Conservation (phyloP, 2,329 filamentous ascomycete species). For the Pseudocercospora vitis region DNA sequence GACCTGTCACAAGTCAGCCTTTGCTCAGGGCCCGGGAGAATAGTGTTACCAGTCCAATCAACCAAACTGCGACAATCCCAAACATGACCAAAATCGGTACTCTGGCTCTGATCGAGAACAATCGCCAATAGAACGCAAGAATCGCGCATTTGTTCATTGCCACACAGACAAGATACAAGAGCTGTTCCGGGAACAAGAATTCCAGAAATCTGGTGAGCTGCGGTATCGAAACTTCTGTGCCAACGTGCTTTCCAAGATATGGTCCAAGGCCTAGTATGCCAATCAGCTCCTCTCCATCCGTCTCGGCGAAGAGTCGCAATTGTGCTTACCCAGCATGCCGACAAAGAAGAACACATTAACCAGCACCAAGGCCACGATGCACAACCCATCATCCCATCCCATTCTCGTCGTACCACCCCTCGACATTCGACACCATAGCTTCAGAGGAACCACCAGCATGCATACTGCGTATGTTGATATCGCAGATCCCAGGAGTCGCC, state of each 20-base stretch:
- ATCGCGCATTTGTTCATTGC: slow-evolving; percentile 23
- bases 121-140: slow-evolving; percentile 28
- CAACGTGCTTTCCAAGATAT: slow-evolving; percentile 15
- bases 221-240: slow-evolving; percentile 5
- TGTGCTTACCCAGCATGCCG: slow-evolving; percentile 15
- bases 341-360: slow-evolving; percentile 16
- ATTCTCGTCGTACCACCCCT: slow-evolving; percentile 9
- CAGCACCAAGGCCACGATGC: slow-evolving; percentile 5
- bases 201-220: slow-evolving; percentile 13
- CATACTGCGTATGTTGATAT: slow-evolving; percentile 20
- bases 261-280: slow-evolving; percentile 9
- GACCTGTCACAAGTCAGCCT: slow-evolving; percentile 1
- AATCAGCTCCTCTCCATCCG: too few species aligned
- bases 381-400: slow-evolving; percentile 19
- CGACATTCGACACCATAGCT: slow-evolving; percentile 19
- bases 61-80: slow-evolving; percentile 18
- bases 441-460: slow-evolving; percentile 19
- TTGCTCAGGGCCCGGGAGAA: neutral
- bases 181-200: slow-evolving; percentile 19
- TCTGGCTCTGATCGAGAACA: slow-evolving; percentile 22
- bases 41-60: slow-evolving; percentile 12
- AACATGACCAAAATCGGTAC: slow-evolving; percentile 14
- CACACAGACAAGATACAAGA: slow-evolving; percentile 21
- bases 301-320: neutral
- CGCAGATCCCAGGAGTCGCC: slow-evolving; percentile 9